Conservation (phyloP, 768 basidiomycete species). For the Trametes sanguinea region DNA sequence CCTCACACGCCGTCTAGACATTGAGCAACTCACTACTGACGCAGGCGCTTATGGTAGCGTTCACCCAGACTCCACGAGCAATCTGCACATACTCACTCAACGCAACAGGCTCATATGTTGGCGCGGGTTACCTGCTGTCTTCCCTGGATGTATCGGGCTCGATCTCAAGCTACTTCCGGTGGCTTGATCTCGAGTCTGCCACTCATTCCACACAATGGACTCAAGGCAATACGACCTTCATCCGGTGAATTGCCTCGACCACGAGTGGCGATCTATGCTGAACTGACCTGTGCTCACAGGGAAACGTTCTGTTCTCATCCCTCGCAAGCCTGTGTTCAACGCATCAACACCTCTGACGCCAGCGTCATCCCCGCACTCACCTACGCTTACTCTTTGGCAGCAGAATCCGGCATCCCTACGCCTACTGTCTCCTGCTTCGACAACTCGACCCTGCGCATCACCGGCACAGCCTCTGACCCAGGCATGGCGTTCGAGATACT, state of each 20-base stretch:
- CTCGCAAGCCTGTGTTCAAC: slow-evolving; percentile 60
- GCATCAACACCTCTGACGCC: slow-evolving; percentile 41
- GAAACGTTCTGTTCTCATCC: slow-evolving; percentile 72
- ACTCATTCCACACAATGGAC: slow-evolving; percentile 62
- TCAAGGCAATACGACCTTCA: slow-evolving; percentile 47
- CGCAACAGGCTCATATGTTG: slow-evolving; percentile 64
- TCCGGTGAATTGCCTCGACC: slow-evolving; percentile 44
- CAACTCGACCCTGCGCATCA: slow-evolving; percentile 54
- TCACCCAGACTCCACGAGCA: not conserved
- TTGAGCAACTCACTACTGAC: slow-evolving; percentile 52
- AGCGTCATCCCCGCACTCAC: slow-evolving; percentile 43
- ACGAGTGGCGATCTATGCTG: not conserved
- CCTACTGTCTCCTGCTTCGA: slow-evolving; percentile 65
- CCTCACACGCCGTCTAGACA: slow-evolving; percentile 39
- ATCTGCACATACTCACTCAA: too few species aligned
- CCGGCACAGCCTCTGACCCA: slow-evolving; percentile 48
- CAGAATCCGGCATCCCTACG: slow-evolving; percentile 46
- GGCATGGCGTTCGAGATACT: slow-evolving; percentile 78
- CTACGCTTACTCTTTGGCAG: slow-evolving; percentile 48
- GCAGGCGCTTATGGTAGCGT: slow-evolving; percentile 62
- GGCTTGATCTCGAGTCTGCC: slow-evolving; percentile 69
- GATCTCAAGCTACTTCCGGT: slow-evolving; percentile 53
- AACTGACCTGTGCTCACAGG: slow-evolving; percentile 27
- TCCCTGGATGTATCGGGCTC: slow-evolving; percentile 40
- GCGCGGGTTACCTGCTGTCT: slow-evolving; percentile 61